phyloP scores from a whole-genome alignment of 495 filamentous ascomycete species.

The Hyaloscypha finlandica region DNA sequence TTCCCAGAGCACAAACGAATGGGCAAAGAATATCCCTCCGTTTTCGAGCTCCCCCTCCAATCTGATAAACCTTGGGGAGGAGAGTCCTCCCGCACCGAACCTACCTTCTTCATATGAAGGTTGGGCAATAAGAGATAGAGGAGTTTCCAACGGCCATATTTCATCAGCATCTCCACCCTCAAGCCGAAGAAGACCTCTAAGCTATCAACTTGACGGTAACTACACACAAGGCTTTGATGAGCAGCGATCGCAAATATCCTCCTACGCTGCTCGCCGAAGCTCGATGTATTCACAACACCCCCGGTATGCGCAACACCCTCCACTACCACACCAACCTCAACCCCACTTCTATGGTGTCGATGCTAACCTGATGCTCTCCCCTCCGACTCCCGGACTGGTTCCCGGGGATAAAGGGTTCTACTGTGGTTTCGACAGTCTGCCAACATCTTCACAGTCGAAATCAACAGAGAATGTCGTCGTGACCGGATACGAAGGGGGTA shows the following conservation, averaged over 20 bases:
- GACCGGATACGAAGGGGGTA: constrained; percentile 70
- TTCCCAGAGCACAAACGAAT: constrained; percentile 49
- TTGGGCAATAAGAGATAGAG: constrained; percentile 31
- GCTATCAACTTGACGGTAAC: constrained; percentile 52
- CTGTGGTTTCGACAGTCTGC: constrained; percentile 76
- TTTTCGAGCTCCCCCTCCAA: constrained; percentile 57
- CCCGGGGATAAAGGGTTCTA: constrained; percentile 68
- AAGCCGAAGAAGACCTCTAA: constrained; percentile 47
- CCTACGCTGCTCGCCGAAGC: constrained; percentile 49
- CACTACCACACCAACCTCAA: constrained; percentile 80
- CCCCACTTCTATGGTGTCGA: constrained; percentile 69
- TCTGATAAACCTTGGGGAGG: constrained; percentile 52
- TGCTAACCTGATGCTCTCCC: constrained; percentile 65
- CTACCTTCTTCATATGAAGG: constrained; percentile 55
- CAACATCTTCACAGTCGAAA: constrained; percentile 43
- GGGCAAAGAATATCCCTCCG: constrained; percentile 47
- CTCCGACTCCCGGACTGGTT: constrained; percentile 49
- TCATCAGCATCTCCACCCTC: constrained; percentile 50
- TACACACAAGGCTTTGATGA: constrained; percentile 41
- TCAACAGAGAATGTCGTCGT: constrained; percentile 64
- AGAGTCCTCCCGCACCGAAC: constrained; percentile 45
- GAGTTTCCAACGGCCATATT: constrained; percentile 38
- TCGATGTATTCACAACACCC: constrained; percentile 62
- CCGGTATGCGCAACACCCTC: constrained; percentile 55
- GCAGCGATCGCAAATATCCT: constrained; percentile 45